Conservation (phyloP, 2,329 filamentous ascomycete species). For the Kalmusia sp. region DNA sequence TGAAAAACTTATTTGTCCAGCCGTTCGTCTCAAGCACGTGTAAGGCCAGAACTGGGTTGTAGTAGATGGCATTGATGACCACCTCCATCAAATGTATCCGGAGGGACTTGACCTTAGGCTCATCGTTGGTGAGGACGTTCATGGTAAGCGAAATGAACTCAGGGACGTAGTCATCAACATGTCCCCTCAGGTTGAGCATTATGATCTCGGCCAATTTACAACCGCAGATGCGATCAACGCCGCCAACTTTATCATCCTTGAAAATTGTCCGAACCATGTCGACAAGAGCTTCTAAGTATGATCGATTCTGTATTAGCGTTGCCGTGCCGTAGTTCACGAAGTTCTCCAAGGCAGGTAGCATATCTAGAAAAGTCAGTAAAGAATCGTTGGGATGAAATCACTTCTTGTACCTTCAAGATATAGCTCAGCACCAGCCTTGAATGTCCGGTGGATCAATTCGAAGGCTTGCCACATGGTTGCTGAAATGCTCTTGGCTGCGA, state of each 20-base stretch:
- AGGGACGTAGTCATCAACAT: slow-evolving; percentile 86
- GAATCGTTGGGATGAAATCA: neutral
- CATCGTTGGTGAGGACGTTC: slow-evolving; percentile 75
- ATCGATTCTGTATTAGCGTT: slow-evolving; percentile 80
- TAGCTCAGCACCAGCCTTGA: slow-evolving; percentile 95
- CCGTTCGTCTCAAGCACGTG: slow-evolving; percentile 87
- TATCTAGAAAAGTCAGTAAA: slow-evolving; percentile 63
- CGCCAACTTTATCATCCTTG: slow-evolving; percentile 86
- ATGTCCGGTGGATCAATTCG: slow-evolving; percentile 93
- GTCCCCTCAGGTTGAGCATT: slow-evolving; percentile 91
- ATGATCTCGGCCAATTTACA: slow-evolving; percentile 97
- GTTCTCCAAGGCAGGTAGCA: slow-evolving; percentile 97
- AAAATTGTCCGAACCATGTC: slow-evolving; percentile 98
- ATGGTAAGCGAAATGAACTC: slow-evolving; percentile 92
- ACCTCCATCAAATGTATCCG: slow-evolving; percentile 98
- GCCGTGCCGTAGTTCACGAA: slow-evolving; percentile 92
- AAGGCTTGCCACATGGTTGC: slow-evolving; percentile 99
- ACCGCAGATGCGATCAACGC: slow-evolving; percentile 93
- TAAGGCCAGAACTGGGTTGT: slow-evolving; percentile 86
- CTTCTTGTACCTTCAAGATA: slow-evolving; percentile 74
- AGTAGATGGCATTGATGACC: slow-evolving; percentile 97
- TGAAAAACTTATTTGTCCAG: slow-evolving; percentile 99
- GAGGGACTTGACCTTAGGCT: slow-evolving; percentile 90
- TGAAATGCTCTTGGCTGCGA: slow-evolving; percentile 94
- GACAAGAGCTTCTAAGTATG: slow-evolving; percentile 86